Conservation (phyloP, 768 basidiomycete genomes). For the Suillus luteus region DNA sequence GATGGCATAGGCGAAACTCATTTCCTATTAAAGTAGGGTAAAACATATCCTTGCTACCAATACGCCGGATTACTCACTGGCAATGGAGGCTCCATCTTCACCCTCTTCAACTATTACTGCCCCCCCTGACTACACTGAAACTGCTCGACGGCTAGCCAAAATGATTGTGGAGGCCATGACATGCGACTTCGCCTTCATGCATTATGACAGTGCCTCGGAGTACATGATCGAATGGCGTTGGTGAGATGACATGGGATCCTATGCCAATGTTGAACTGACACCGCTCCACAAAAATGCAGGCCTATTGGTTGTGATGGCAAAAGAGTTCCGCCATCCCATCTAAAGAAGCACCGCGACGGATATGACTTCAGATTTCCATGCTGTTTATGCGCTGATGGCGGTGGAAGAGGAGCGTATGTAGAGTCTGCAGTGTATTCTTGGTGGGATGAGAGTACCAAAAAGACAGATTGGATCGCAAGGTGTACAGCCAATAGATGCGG, state of each 20-base stretch:
- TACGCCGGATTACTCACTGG: background rate
- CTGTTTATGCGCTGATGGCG: background rate
- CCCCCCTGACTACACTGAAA: background rate
- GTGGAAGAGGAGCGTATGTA: background rate
- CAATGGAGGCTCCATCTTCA: constrained; percentile 1
- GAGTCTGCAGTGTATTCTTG: background rate
- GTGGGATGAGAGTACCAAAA: background rate
- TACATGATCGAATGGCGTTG: background rate
- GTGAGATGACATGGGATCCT: background rate
- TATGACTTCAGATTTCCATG: background rate
- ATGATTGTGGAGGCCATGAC: background rate
- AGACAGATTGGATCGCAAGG: background rate
- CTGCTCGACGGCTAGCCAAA: background rate
- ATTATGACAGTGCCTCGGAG: background rate
- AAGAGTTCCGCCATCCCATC: background rate
- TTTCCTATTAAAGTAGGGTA: background rate
- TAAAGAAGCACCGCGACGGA: background rate
- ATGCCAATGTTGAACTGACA: background rate
- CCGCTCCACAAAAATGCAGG: background rate
- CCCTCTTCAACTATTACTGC: background rate
- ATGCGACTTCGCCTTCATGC: background rate
- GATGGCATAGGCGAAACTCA: background rate
- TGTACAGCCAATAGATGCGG: background rate
- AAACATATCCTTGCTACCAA: too few species aligned
- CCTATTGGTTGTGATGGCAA: background rate